A percentile compares a stretch with the other conserved stretches of the same genome.
These are phyloP conservation scores for Mycosarcoma maydis DNA, from an alignment of 1,284 basidiomycete genomes.

Conservation along the genomic window DNA sequence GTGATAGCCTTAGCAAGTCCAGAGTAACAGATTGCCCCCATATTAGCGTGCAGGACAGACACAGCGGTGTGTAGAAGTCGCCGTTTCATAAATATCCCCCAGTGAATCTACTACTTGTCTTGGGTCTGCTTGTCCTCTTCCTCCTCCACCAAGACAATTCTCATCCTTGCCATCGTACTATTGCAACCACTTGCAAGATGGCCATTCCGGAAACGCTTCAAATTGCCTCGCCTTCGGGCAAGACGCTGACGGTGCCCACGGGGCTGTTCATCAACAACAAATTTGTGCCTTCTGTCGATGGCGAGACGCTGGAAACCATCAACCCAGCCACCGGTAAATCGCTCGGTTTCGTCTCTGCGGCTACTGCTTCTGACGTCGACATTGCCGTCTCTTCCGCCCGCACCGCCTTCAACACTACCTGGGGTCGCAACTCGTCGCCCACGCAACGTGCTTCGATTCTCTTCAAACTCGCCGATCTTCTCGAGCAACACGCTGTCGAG, in stretches of 20 bases:
- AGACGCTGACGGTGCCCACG: conserved; percentile 42
- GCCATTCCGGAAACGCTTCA: conserved; percentile 36
- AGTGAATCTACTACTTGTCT: no score
- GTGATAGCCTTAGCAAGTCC: no score
- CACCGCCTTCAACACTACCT: conserved; percentile 46
- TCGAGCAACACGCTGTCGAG: conserved; percentile 77
- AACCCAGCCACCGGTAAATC: conserved; percentile 55
- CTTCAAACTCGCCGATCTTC: conserved; percentile 76
- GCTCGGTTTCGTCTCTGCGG: conserved; percentile 49
- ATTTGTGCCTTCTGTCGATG: conserved; percentile 44
- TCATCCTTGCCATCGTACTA: background rate
- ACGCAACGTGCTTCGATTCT: conserved; percentile 72
- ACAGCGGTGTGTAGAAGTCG: no score
- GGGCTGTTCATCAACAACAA: conserved; percentile 59
- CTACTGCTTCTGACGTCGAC: conserved; percentile 49
- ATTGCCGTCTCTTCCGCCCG: conserved; percentile 52
- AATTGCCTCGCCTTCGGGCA: conserved; percentile 63
- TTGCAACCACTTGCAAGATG: conserved; percentile 6
- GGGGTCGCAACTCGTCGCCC: conserved; percentile 45
- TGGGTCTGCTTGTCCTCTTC: background rate
- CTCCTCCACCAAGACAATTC: background rate
- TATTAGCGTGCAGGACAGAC: no score
- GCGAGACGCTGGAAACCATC: conserved; percentile 44
- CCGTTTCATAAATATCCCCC: no score
- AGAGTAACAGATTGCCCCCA: no score